Percentiles rank a stretch among this genome's conserved stretches.
Evolutionary conservation across 2,329 filamentous ascomycete species (phyloP).

Genomic region (Clonostachys rosea): DNA sequence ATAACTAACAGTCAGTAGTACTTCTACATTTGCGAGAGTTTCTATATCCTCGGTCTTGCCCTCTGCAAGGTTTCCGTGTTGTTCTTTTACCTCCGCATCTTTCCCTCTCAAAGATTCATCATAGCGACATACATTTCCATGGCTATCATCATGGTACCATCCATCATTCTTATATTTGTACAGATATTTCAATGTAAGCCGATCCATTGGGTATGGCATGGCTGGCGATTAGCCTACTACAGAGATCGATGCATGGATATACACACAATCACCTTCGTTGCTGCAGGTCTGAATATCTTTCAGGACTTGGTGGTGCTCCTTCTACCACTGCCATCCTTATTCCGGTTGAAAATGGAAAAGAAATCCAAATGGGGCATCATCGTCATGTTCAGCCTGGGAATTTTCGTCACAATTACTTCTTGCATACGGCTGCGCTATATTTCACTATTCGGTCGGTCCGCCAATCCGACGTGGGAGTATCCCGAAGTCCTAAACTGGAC

Average conservation of each 20-base stretch:
- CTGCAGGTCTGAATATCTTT: slow-evolving; percentile 36
- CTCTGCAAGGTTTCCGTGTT: slow-evolving; percentile 32
- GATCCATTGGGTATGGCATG: slow-evolving; percentile 24
- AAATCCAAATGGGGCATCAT: slow-evolving; percentile 36
- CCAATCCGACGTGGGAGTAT: slow-evolving; percentile 35
- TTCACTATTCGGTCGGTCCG: slow-evolving; percentile 19
- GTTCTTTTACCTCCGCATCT: slow-evolving; percentile 30
- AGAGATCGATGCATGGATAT: slow-evolving; percentile 10
- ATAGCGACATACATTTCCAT: slow-evolving; percentile 20
- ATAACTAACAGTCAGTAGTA: slow-evolving; percentile 9
- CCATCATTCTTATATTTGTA: slow-evolving; percentile 26
- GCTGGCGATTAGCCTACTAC: slow-evolving; percentile 8
- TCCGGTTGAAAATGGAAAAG: slow-evolving; percentile 27
- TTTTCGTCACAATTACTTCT: slow-evolving; percentile 29
- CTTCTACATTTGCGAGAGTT: slow-evolving; percentile 18
- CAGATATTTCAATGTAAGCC: slow-evolving; percentile 34
- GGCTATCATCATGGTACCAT: slow-evolving; percentile 22
- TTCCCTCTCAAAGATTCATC: slow-evolving; percentile 22
- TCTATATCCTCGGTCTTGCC: slow-evolving; percentile 29
- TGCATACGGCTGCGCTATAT: slow-evolving; percentile 28
- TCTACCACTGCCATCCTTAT: slow-evolving; percentile 33
- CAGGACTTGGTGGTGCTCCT: slow-evolving; percentile 37
- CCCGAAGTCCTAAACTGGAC: slow-evolving; percentile 33
- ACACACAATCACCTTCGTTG: slow-evolving; percentile 28
- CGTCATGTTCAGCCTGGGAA: slow-evolving; percentile 36